Conservation (phyloP, 257 asterid genomes). For the Hygrophila difformis region DNA sequence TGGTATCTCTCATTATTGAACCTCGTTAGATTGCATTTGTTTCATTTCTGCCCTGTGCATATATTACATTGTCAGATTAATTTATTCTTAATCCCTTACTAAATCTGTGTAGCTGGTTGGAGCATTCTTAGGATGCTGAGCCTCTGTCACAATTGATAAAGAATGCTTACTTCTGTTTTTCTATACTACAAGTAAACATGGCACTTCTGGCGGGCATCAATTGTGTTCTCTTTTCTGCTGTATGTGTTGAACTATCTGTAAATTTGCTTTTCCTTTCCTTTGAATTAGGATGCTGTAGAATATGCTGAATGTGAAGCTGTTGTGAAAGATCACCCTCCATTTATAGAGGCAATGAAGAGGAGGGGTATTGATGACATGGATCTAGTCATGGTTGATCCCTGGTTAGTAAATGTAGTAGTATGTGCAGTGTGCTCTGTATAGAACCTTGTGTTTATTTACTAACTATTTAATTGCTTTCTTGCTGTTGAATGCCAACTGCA, state of each 20-base stretch:
- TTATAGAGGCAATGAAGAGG: conserved; percentile 90
- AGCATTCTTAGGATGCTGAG: too few species aligned
- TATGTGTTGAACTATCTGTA: too few species aligned
- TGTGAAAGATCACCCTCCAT: conserved; percentile 69
- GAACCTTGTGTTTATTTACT: not conserved
- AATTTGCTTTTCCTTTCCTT: conserved; percentile 2
- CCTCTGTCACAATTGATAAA: too few species aligned
- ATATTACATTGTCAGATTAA: too few species aligned
- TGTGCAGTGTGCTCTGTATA: not conserved
- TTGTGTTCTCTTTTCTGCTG: too few species aligned
- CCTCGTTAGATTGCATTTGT: conserved; percentile 1
- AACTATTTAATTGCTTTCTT: not conserved
- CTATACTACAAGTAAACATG: too few species aligned
- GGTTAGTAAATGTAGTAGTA: conserved; percentile 31
- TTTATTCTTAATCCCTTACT: too few species aligned
- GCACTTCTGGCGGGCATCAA: too few species aligned
- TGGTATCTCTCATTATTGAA: conserved; percentile 40
- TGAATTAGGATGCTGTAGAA: conserved; percentile 60
- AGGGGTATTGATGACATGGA: conserved; percentile 99
- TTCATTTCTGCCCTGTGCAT: not conserved
- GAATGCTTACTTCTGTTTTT: too few species aligned
- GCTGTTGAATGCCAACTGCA: conserved; percentile 19
- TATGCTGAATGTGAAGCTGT: conserved; percentile 79
- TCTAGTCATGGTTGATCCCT: conserved; percentile 91
- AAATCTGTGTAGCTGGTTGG: too few species aligned